Conservation (phyloP, 163 green algal genomes). For the Volvox carteri region DNA sequence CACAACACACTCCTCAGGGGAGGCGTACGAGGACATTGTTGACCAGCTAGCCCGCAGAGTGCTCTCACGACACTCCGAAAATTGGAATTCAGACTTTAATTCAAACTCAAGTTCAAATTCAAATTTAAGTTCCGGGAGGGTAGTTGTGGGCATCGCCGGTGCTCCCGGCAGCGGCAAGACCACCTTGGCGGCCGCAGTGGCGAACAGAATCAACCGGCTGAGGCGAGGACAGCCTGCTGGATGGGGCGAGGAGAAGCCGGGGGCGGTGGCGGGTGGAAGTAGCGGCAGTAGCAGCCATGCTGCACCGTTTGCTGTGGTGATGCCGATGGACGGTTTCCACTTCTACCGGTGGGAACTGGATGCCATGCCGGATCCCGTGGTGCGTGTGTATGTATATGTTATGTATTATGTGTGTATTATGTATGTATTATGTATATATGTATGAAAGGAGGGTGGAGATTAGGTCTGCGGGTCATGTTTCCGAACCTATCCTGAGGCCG, state of each 20-base stretch:
- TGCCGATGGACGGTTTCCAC: conserved; percentile 86
- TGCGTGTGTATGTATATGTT: too few relatives aligned
- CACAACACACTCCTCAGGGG: too few relatives aligned
- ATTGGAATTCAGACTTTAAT: too few relatives aligned
- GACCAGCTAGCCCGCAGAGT: conserved; percentile 43
- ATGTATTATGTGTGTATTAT: too few relatives aligned
- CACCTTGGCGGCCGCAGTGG: conserved; percentile 72
- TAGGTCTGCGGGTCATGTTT: too few relatives aligned
- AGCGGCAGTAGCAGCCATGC: too few relatives aligned
- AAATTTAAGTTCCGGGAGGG: not conserved
- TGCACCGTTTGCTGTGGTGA: conserved; percentile 25
- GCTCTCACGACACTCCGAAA: conserved; percentile 14
- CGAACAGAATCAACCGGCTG: conserved; percentile 58
- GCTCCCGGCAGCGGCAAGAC: conserved; percentile 79
- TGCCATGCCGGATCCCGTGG: conserved; percentile 79
- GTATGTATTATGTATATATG: too few relatives aligned
- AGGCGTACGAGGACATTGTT: conserved; percentile 60
- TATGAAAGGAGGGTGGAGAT: too few relatives aligned
- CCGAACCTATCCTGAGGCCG: too few relatives aligned
- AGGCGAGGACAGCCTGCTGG: too few relatives aligned
- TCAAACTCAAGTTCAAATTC: too few relatives aligned
- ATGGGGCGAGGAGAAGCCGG: not conserved
- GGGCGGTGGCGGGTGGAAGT: not conserved
- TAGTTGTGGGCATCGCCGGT: conserved; percentile 84
- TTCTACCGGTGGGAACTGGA: conserved; percentile 79